Percentiles rank a stretch among this genome's conserved stretches.
Evolutionary conservation across 2,329 filamentous ascomycete genomes (phyloP).

Genomic region (Hypoxylon sp.): DNA sequence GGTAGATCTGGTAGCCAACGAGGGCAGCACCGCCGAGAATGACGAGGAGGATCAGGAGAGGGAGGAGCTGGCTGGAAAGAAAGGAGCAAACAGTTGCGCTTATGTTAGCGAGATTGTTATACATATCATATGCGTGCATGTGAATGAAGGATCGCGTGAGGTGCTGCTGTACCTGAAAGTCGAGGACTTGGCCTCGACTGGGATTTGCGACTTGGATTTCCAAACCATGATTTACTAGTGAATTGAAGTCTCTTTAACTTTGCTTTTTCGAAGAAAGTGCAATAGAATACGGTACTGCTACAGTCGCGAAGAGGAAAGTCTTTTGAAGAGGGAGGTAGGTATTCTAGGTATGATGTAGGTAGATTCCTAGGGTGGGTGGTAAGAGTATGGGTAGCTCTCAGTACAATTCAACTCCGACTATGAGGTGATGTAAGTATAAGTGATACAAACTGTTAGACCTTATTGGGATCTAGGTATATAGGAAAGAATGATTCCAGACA

Average conservation of each 20-base stretch:
- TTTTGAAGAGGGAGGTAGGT: slow-evolving; percentile 9
- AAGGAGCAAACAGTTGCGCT: slow-evolving; percentile 22
- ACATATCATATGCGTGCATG: slow-evolving; percentile 8
- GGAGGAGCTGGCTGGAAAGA: slow-evolving; percentile 67
- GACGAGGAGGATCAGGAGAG: slow-evolving; percentile 72
- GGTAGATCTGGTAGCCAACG: slow-evolving; percentile 78
- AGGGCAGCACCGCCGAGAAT: slow-evolving; percentile 69
- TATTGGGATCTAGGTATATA: slow-evolving; percentile 3
- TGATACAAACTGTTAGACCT: slow-evolving; percentile 3
- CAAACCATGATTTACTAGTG: slow-evolving; percentile 41
- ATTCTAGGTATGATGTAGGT: slow-evolving; percentile 5
- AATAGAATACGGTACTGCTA: slow-evolving; percentile 9
- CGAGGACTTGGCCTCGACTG: slow-evolving; percentile 42
- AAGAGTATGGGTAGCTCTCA: background rate
- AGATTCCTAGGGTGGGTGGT: background rate
- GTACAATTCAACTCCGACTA: background rate
- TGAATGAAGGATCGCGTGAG: slow-evolving; percentile 1
- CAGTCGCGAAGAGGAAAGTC: background rate
- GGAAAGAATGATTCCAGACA: slow-evolving; percentile 4
- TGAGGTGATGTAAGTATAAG: background rate
- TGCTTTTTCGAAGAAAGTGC: slow-evolving; percentile 5
- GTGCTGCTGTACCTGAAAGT: slow-evolving; percentile 40
- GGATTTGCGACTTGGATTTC: slow-evolving; percentile 37
- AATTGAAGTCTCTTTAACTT: background rate
- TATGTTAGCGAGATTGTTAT: slow-evolving; percentile 22